Evolutionary conservation across 495 filamentous ascomycete genomes (phyloP), one percentile per base, ranked within the genome.

Genomic region (Tirmania nivea): DNA sequence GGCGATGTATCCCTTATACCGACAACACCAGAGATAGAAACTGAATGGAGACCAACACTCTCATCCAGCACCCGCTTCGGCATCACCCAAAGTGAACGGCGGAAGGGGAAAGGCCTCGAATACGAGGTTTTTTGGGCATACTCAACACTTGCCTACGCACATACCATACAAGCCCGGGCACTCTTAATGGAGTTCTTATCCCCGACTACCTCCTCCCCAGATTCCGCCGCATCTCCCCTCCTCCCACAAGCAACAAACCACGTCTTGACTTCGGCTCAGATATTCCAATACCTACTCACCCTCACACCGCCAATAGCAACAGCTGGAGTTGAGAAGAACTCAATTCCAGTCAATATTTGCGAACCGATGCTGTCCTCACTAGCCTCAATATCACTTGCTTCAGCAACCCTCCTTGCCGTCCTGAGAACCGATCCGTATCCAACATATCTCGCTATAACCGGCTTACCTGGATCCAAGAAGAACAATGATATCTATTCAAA

Each of bases 341-440:
- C 25, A 31, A 31, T 31, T 3, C 25, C 25, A 31, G 25, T 54
- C 1, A 87, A 94, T 61, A 75, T 90, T 35, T 68, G 76, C 34
- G 70, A 78, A 1, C 64, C 76, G 0, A 73, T 78, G 4, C 75
- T 87, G n/a, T 70, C 73, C 0, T 85, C 85, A 6, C 71, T 94
- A 25, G 72, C 78, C 11, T 75, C 74, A 1, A 72, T 95, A 7
- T 80, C 86, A 0, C 68, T 92, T 10, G 83, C 86, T 0, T 86
- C 94, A 64, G 89, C 90, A 0, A 95, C 88, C 0, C 74, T 96
- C 7, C 71, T 94, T 2, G 83, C 86, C 2, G 86, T 95, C 0
- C 66, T 89, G 34, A 95, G 94, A 60, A 88, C 94, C 59, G 90
- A 97, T 62, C 85, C 89, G 0, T 94, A 96, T 60, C 79, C 90